Evolutionary conservation across 1,139 yeast genomes (phyloP).

Genomic region (Geotrichum reessii): DNA sequence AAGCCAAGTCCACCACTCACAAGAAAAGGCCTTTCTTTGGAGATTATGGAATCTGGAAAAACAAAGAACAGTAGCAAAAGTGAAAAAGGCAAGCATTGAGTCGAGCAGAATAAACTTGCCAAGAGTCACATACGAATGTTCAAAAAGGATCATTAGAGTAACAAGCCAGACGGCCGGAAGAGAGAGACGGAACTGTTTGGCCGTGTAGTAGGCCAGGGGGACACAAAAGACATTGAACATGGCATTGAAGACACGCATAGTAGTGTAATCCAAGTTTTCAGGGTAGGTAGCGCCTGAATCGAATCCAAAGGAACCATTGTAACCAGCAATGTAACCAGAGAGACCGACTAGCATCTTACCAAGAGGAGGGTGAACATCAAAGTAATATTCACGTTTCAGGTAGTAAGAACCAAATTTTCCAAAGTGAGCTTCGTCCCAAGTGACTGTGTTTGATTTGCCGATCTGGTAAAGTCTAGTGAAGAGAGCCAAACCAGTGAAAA

Average conservation of each 20-base stretch:
- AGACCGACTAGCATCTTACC: conserved; percentile 96
- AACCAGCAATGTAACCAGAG: conserved; percentile 90
- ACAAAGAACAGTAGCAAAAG: conserved; percentile 74
- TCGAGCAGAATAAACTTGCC: conserved; percentile 90
- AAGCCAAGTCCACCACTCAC: conserved; percentile 96
- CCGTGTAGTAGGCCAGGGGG: conserved; percentile 89
- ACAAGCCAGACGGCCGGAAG: conserved; percentile 83
- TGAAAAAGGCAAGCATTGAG: conserved; percentile 92
- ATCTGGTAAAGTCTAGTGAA: conserved; percentile 64
- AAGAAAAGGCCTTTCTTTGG: conserved; percentile 57
- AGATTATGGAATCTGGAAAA: conserved; percentile 74
- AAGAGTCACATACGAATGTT: conserved; percentile 79
- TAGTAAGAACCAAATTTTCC: conserved; percentile 94
- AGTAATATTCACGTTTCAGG: conserved; percentile 87
- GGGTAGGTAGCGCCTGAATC: conserved; percentile 85
- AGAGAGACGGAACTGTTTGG: conserved; percentile 77
- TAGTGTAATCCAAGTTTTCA: conserved; percentile 75
- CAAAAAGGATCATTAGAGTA: conserved; percentile 79
- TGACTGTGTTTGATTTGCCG: conserved; percentile 57
- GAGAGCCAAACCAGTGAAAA: conserved; percentile 57
- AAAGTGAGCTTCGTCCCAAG: conserved; percentile 93
- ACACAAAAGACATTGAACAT: conserved; percentile 83
- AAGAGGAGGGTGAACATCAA: conserved; percentile 97
- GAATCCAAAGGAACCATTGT: conserved; percentile 93
- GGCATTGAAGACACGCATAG: conserved; percentile 93